phyloP scores from a whole-genome alignment of 169 alveolate genomes.

The Plasmodium knowlesi region DNA sequence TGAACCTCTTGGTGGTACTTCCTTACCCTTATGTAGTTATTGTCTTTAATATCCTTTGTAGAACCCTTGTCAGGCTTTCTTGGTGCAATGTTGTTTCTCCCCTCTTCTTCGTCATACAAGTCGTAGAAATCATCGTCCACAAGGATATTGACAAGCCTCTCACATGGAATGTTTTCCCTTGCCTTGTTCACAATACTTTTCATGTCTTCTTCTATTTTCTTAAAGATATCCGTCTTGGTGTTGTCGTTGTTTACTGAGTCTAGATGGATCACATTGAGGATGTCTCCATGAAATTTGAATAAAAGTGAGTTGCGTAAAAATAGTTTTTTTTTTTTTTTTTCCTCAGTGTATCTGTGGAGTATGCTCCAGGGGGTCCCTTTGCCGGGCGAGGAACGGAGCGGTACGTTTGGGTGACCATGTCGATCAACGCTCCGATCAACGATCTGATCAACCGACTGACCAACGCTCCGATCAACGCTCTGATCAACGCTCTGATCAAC shows the following conservation, averaged over 20 bases:
- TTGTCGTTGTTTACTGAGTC: not conserved
- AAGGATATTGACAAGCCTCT: not conserved
- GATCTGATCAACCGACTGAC: not conserved
- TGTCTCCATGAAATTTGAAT: conserved; percentile 4
- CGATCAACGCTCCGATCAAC: not conserved
- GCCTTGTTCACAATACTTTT: not conserved
- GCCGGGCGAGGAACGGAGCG: not conserved
- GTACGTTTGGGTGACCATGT: not conserved
- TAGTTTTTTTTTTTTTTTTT: conserved; percentile 6
- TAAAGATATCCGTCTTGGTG: not conserved
- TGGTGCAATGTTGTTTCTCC: not conserved
- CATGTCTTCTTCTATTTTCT: not conserved
- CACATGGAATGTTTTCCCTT: not conserved
- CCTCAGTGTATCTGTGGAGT: not conserved
- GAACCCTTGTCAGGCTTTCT: not conserved
- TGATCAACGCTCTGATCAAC: not conserved
- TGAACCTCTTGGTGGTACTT: not conserved
- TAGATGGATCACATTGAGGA: not conserved
- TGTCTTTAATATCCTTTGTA: not conserved
- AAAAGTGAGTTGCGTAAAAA: conserved; percentile 11
- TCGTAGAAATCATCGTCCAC: conserved; percentile 51
- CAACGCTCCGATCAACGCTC: not conserved
- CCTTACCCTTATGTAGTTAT: not conserved
- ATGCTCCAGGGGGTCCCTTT: not conserved
- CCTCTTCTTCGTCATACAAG: not conserved